phyloP scores from a whole-genome alignment of 257 asterid genomes.

The Ocimum tenuiflorum region DNA sequence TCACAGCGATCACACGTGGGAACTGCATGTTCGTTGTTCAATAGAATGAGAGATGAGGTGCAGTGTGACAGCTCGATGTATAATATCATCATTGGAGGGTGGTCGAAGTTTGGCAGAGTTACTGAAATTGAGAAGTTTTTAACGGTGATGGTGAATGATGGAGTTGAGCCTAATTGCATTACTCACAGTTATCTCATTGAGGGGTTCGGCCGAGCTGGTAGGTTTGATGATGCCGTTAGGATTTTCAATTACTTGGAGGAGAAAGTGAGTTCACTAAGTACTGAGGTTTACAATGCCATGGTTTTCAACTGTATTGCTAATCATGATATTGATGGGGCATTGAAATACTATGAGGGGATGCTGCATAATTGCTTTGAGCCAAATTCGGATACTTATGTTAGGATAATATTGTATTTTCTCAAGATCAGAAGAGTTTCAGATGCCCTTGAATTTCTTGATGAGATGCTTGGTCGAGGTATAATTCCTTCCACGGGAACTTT shows the following conservation, averaged over 20 bases:
- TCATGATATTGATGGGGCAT: constrained; percentile 51
- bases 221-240: constrained; percentile 48
- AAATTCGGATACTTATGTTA: constrained; percentile 51
- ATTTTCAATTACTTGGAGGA: constrained; percentile 51
- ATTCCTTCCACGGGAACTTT: constrained; percentile 58
- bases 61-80: constrained; percentile 37
- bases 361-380: constrained; percentile 39
- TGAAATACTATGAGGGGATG: constrained; percentile 50
- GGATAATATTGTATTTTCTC: constrained; percentile 48
- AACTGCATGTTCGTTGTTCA: constrained; percentile 51
- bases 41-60: constrained; percentile 48
- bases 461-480: constrained; percentile 62
- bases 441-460: constrained; percentile 75
- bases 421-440: constrained; percentile 68
- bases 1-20: constrained; percentile 48
- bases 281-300: constrained; percentile 70
- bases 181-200: constrained; percentile 59
- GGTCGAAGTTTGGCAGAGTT: constrained; percentile 67
- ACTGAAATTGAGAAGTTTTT: constrained; percentile 50
- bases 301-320: constrained; percentile 44
- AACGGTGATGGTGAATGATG: constrained; percentile 64
- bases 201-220: constrained; percentile 78
- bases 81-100: constrained; percentile 63
- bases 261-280: constrained; percentile 31
- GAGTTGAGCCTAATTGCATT: constrained; percentile 51